Base-by-base conservation (phyloP, 495 filamentous ascomycete genomes). In the Arthonia radiata region DNA sequence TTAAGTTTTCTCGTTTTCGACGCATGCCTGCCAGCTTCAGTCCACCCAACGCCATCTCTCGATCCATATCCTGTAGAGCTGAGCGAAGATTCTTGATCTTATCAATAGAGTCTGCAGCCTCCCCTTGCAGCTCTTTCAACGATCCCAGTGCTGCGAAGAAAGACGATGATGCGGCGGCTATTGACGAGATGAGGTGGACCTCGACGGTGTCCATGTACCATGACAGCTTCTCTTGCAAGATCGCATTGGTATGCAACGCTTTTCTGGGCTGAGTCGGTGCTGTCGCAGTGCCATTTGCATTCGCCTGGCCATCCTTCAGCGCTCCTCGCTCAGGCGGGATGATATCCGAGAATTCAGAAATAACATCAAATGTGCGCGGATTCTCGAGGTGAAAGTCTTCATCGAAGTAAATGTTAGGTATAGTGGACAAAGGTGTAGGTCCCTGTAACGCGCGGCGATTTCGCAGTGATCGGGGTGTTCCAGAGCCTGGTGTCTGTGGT, bases 151-250 rank as follows among this genome's bases (percentile, higher is more conserved):
- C 86, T 0, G 79, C 83, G 41, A 99, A 99, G 53, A 99, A 99
- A 0, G 82, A 91, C 5, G 76, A 77, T 1, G 82, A 92, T 1
- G 89, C 86, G 0, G 71, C 81, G 2, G 83, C 91, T 13, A 99
- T 94, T 0, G 81, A 90, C 2, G 76, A 81, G 31, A 99, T 94
- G 5, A 99, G 59, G 43, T 99, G 86, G 27, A 94, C 77, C 41
- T 99, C 86, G 12, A 99, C 76, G 0, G 89, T 99, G 43, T 99
- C 86, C 86, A 99, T 93, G 39, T 99, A 99, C 86, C 86, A 99
- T 1, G 83, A 93, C 3, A 99, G 57, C 43, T 99, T 99, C 41
- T 99, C 86, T 43, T 99, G 86, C n/a, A 99, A 50, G 24, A 99
- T 94, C 1, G 86, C 86, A 50, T 99, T 99, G 0, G 81, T 92